phyloP scores from a whole-genome alignment of 352 stramenopile species.

The Phytophthora chlamydospora region DNA sequence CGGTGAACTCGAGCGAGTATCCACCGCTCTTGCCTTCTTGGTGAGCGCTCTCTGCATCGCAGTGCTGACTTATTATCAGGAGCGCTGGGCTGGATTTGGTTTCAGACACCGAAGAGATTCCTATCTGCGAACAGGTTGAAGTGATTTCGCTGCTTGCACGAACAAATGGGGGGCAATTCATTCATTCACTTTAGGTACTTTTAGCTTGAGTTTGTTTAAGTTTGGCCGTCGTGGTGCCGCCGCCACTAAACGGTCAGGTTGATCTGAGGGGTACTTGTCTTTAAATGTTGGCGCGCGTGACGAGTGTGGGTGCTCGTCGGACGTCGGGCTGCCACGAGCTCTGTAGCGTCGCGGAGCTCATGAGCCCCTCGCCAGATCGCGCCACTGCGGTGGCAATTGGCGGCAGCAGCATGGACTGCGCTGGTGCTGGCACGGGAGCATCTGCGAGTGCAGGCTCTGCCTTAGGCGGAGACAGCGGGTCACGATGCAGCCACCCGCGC shows the following conservation, averaged over 20 bases:
- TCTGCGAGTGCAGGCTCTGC: neutral
- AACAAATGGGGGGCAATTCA: too few relatives aligned
- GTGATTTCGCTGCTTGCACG: neutral
- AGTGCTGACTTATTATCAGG: neutral
- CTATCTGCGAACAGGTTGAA: constrained; percentile 10
- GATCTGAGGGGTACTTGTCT: constrained; percentile 1
- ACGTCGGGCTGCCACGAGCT: constrained; percentile 37
- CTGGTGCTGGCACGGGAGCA: neutral
- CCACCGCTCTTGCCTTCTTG: too few relatives aligned
- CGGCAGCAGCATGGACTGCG: constrained; percentile 32
- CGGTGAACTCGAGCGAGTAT: too few relatives aligned
- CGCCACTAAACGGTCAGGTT: neutral
- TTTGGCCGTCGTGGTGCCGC: neutral
- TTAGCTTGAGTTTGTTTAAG: constrained; percentile 14
- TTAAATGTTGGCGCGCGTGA: constrained; percentile 36
- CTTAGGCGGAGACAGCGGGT: constrained; percentile 12
- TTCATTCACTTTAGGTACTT: constrained; percentile 20
- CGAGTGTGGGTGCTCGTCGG: constrained; percentile 27
- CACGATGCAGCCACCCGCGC: constrained; percentile 23
- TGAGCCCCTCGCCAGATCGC: constrained; percentile 35
- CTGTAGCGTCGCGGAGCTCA: constrained; percentile 27
- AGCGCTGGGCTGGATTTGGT: constrained; percentile 23
- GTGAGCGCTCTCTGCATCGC: too few relatives aligned
- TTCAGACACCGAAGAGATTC: constrained; percentile 6
- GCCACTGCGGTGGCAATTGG: constrained; percentile 46